Evolutionary conservation across 2,329 filamentous ascomycete genomes (phyloP).

Genomic region (Bimuria novae-zelandiae): DNA sequence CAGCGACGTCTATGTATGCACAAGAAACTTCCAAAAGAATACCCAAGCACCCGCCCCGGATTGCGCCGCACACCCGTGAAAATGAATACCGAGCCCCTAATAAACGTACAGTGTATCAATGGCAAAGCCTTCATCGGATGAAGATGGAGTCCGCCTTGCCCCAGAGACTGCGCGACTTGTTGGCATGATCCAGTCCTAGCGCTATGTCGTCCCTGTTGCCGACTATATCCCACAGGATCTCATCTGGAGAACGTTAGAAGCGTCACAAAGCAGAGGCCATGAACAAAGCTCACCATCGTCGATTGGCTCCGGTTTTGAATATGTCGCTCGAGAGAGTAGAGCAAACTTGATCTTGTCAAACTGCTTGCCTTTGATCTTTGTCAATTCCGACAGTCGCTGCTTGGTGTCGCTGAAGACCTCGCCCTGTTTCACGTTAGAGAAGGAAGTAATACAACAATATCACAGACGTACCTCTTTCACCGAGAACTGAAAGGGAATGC

Average conservation of each 20-base stretch:
- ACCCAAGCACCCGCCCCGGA: constrained; percentile 9
- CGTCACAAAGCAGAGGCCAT: not conserved
- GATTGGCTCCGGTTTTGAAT: constrained; percentile 80
- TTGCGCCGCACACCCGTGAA: constrained; percentile 7
- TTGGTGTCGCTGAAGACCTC: constrained; percentile 91
- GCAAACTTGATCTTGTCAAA: constrained; percentile 99
- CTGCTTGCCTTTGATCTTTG: constrained; percentile 94
- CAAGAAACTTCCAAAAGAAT: constrained; percentile 8
- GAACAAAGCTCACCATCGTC: constrained; percentile 74
- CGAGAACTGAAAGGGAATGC: constrained; percentile 88
- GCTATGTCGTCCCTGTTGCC: constrained; percentile 46
- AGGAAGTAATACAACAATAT: not conserved
- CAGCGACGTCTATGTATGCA: constrained; percentile 18
- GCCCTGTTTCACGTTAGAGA: constrained; percentile 56
- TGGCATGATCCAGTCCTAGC: constrained; percentile 64
- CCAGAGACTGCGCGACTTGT: constrained; percentile 64
- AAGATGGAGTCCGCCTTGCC: constrained; percentile 66
- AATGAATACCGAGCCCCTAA: constrained; percentile 6
- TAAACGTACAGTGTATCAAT: constrained; percentile 29
- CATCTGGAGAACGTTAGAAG: constrained; percentile 43
- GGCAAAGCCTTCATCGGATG: constrained; percentile 52
- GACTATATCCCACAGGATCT: constrained; percentile 52
- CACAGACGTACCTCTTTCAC: constrained; percentile 68
- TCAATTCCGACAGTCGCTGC: constrained; percentile 89
- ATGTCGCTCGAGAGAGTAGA: constrained; percentile 66